Evolutionary conservation across 257 asterid genomes (phyloP).

Genomic region (Capsicum baccatum): DNA sequence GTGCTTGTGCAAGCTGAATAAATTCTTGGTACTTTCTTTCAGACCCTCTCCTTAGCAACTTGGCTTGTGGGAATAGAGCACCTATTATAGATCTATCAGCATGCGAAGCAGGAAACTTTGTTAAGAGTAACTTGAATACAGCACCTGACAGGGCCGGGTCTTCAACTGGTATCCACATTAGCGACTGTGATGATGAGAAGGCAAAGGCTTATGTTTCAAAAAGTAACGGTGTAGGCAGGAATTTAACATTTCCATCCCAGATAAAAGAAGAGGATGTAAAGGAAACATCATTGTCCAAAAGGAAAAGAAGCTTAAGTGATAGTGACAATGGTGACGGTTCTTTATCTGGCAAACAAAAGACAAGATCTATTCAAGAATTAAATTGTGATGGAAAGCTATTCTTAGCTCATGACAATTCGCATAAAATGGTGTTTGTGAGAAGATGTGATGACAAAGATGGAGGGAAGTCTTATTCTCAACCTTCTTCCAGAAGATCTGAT

Average conservation of each 20-base stretch:
- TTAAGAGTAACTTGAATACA: background rate
- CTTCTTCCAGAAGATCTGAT: slow-evolving; percentile 22
- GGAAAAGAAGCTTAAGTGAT: slow-evolving; percentile 29
- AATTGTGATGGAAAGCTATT: background rate
- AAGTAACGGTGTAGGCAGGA: background rate
- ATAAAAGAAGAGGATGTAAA: background rate
- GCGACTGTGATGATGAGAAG: slow-evolving; percentile 33
- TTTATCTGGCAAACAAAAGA: background rate
- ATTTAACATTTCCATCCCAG: background rate
- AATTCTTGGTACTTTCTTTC: slow-evolving; percentile 1
- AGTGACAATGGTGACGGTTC: slow-evolving; percentile 7
- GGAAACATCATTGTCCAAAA: background rate
- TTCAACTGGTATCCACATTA: slow-evolving; percentile 3
- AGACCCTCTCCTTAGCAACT: background rate
- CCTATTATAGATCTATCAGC: slow-evolving; percentile 18
- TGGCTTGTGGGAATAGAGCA: background rate
- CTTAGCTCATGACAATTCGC: background rate
- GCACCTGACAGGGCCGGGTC: background rate
- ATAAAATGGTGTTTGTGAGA: background rate
- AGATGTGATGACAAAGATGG: slow-evolving; percentile 3
- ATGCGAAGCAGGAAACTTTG: background rate
- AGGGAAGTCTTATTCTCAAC: slow-evolving; percentile 29
- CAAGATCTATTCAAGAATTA: background rate
- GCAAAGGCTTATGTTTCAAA: background rate
- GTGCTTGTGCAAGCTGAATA: slow-evolving; percentile 14